phyloP scores from a whole-genome alignment of 2,329 filamentous ascomycete genomes.

The Alternaria brassicicola region DNA sequence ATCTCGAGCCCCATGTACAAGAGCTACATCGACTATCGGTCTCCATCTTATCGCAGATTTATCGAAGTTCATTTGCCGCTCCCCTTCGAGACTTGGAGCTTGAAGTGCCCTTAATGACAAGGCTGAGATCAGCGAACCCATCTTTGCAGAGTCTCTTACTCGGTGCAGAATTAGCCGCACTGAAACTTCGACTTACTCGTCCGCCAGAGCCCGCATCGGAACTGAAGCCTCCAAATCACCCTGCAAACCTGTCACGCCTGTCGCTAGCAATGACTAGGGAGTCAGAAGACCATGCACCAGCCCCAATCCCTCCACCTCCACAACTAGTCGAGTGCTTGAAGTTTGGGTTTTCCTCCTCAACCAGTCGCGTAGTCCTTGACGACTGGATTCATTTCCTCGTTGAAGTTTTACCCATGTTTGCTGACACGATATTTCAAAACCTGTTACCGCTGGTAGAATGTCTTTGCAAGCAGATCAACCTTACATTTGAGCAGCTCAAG shows the following conservation, averaged over 20 bases:
- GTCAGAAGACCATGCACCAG: slow-evolving; percentile 42
- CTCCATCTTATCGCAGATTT: slow-evolving; percentile 67
- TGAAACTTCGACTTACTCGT: slow-evolving; percentile 64
- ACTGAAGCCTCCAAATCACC: slow-evolving; percentile 23
- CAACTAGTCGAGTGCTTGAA: slow-evolving; percentile 83
- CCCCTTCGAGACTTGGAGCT: slow-evolving; percentile 68
- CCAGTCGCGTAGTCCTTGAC: slow-evolving; percentile 79
- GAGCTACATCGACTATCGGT: slow-evolving; percentile 75
- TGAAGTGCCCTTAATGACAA: slow-evolving; percentile 72
- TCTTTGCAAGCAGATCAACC: slow-evolving; percentile 77
- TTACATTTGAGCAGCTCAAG: slow-evolving; percentile 74
- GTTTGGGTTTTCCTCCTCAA: slow-evolving; percentile 75
- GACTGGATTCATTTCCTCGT: slow-evolving; percentile 89
- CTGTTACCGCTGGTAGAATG: slow-evolving; percentile 90
- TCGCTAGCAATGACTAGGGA: slow-evolving; percentile 39
- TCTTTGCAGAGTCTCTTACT: slow-evolving; percentile 80
- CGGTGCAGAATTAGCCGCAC: slow-evolving; percentile 74
- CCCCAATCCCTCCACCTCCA: slow-evolving; percentile 62
- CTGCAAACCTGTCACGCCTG: slow-evolving; percentile 37
- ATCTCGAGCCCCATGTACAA: slow-evolving; percentile 56
- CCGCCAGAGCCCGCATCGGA: slow-evolving; percentile 29
- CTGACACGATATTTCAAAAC: slow-evolving; percentile 84
- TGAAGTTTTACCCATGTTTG: slow-evolving; percentile 83
- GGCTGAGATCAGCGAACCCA: slow-evolving; percentile 62
- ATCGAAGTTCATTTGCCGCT: slow-evolving; percentile 67